Evolutionary conservation across 805 yeast species (phyloP), one percentile per base, ranked within the genome.

Genomic region (Candida ortonii): DNA sequence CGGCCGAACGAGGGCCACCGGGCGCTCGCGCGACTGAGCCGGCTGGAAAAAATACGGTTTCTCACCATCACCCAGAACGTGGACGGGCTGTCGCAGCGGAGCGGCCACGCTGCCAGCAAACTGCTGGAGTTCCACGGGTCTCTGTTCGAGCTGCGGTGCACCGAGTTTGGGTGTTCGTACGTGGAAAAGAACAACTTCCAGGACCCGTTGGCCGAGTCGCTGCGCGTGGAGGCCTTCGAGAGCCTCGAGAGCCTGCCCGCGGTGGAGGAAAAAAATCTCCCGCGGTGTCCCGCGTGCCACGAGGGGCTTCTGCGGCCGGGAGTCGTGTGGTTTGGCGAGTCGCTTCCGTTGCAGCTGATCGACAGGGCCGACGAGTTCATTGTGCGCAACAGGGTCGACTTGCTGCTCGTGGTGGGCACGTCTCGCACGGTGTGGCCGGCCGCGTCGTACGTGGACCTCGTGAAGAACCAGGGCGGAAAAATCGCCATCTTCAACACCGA

Each of bases 261-360:
- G 11, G 59, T 86, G 1, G 61, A 67, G 3, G 71, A 61, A 29
- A 52, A 58, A 1, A 76, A 76, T 2, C 65, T 86, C 8, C 96
- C 96, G 1, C 70, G 59, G 24, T 88, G 97, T 55, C 95, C 96
- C 0, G 62, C 61, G 8, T 88, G 97, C 53, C 53, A 64, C n/a
- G 69, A 67, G 4, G 81, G 80, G 0, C 53, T 83, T 9, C 60
- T 88, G 38, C 66, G 96, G 15, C 97, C 97, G 0, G 95, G 93
- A 0, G 94, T 88, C 3, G 89, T 87, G 5, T 88, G 96, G 96
- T 86, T 83, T 60, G 96, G 96, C n/a, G 97, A 88, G 58, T 71
- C 87, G 11, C 62, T 88, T 28, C 86, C 95, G 0, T 57, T 84
- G 35, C 61, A 61, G 30, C 71, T 69, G 9, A 71, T 88, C 38